Conservation (phyloP, 208 protist genomes). For the Leishmania gerbilli region DNA sequence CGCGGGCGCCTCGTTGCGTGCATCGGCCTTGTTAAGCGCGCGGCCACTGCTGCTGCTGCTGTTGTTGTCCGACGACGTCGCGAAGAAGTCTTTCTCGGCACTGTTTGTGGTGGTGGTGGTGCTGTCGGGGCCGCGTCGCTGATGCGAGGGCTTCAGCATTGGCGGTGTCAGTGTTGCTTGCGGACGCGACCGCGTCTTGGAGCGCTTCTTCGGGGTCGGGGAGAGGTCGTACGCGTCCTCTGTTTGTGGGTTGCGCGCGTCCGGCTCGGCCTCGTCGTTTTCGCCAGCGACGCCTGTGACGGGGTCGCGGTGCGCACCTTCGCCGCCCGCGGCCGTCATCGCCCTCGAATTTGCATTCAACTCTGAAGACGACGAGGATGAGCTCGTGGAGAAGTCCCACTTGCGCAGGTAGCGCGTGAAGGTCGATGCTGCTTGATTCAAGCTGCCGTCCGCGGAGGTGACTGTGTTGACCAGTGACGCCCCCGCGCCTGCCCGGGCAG, state of each 20-base stretch:
- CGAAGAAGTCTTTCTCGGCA: conserved; percentile 33
- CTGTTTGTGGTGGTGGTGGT: conserved; percentile 21
- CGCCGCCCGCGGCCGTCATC: neutral
- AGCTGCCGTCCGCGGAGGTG: neutral
- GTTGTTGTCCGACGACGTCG: conserved; percentile 1
- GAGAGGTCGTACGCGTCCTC: conserved; percentile 33
- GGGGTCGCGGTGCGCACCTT: neutral
- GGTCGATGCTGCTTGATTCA: neutral
- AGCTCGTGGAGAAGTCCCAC: conserved; percentile 18
- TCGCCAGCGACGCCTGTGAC: neutral
- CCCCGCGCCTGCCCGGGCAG: neutral
- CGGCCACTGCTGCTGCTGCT: neutral
- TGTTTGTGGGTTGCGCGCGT: conserved; percentile 10
- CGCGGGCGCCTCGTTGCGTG: neutral
- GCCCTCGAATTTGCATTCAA: neutral
- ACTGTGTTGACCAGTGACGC: neutral
- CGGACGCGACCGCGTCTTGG: conserved; percentile 45
- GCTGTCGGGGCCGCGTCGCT: conserved; percentile 5
- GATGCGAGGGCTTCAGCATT: neutral
- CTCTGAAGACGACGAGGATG: neutral
- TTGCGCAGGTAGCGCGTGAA: conserved; percentile 18
- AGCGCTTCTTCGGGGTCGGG: conserved; percentile 62
- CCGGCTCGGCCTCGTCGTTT: conserved; percentile 14
- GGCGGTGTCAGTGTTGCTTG: neutral
- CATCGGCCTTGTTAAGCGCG: neutral